Evolutionary conservation across 176 grass and related monocot genomes (phyloP), one percentile per base, ranked within the genome.

Genomic region (Thinopyrum elongatum): DNA sequence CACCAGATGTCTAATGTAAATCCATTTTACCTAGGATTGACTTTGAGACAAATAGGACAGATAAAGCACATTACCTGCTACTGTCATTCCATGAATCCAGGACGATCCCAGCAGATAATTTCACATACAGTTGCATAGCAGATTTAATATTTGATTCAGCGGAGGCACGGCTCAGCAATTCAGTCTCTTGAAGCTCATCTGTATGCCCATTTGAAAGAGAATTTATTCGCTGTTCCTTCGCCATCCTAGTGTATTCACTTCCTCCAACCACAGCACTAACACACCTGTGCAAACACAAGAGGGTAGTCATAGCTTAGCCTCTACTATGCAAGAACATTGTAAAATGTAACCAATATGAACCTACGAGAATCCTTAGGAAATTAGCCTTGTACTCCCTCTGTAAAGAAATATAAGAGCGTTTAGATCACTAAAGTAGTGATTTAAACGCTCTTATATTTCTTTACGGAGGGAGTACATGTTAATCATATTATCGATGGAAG

Each of bases 71-170:
- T 5, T 92, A 98, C 96, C 96, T 95, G 90, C 81, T 98, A 84
- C 66, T 94, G 77, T 92, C 93, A 75, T 84, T 91, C 96, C 96
- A 98, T 55, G 96, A 95, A 77, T 98, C 96, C n/a, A 98, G 86
- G 42, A 98, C 88, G 34, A 98, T 92, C 66, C 90, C 90, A 72
- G 96, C 79, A 38, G 93, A 93, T 84, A 92, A 90, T 88, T 95
- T 95, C 76, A 95, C 81, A 35, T 92, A 95, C 67, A 95, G 68
- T 84, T 98, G 96, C 96, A 98, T 92, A 60, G 90, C 86, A 80
- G 93, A 95, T 86, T 95, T 98, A 61, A 98, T 98, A 82, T 89
- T 95, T 86, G 93, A 90, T 89, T 95, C 96, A 78, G 91, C 88
- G 55, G 96, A 91, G 58, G 86, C 84, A 58, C 88, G 91, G 71